Base-by-base conservation (phyloP, 345 rosid species). In the Aethionema arabicum region DNA sequence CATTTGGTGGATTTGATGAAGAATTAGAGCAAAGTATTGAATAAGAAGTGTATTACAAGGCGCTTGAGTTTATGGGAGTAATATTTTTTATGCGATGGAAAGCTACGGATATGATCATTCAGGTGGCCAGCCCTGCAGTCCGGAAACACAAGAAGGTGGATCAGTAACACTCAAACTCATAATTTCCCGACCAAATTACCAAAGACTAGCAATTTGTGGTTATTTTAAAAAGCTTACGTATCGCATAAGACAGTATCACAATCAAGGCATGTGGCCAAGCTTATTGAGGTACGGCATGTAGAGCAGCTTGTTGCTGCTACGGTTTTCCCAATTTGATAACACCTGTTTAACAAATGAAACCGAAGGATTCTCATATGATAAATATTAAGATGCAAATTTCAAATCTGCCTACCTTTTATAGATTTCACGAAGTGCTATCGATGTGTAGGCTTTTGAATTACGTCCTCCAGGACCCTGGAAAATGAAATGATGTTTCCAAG, bases 11-110 rank as follows among this genome's bases (percentile, higher is more conserved):
- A 21, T 21, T 21, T 21, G 27, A 40, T 40, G 44, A 40, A 12
- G n/a, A 40, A 40, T 12, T 12, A 11, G 4, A 36, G 43, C 1
- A 27, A n/a, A n/a, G 32, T 37, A 27, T 8, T 46, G 15, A 32
- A 59, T 38, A 41, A 11, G 36, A 68, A 69, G 51, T 56, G 75
- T 67, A 4, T 47, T 50, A 86, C 95, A 79, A 86, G 58, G 5
- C 84, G 84, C 52, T 72, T 86, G 44, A 86, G 78, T 67, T 86
- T 86, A 69, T 86, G 85, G 52, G 93, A 86, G 80, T 79, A 86
- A 76, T 69, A 86, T 46, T 57, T 77, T 48, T 60, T 72, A 69
- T 86, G 93, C 16, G 79, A 76, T 31, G 73, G 72, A 55, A 80
- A 59, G 27, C 41, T 55, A 61, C 35, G 52, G 43, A 83, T 74